A percentile compares a stretch with the other conserved stretches of the same genome.
Evolutionary conservation across 305 asterid genomes (phyloP).

Genomic region (Coffea humblotiana): DNA sequence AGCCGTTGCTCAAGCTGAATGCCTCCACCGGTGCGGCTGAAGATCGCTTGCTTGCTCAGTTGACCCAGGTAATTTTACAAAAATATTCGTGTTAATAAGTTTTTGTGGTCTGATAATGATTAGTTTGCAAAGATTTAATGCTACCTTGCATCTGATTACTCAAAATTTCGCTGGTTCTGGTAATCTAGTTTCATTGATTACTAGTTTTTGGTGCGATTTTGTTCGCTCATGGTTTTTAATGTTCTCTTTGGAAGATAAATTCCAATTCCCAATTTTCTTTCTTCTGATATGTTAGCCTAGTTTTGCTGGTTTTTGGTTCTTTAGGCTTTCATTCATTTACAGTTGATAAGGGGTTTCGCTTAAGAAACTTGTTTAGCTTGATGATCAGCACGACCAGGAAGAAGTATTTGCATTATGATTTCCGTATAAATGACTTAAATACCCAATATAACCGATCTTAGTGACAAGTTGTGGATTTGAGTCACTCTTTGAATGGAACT

Average conservation of each 20-base stretch:
- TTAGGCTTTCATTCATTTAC: not conserved
- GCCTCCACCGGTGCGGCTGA: conserved; percentile 71
- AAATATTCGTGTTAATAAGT: not conserved
- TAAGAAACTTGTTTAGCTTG: not conserved
- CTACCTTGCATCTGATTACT: not conserved
- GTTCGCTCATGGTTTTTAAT: not conserved
- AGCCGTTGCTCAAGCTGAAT: conserved; percentile 83
- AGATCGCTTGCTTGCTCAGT: conserved; percentile 74
- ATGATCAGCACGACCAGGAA: not conserved
- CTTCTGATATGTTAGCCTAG: not conserved
- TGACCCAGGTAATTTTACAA: conserved; percentile 59
- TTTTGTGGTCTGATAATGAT: not conserved
- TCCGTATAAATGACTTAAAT: not conserved
- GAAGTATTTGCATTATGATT: not conserved
- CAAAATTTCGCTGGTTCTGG: not conserved
- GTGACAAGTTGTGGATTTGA: not conserved
- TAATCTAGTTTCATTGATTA: not conserved
- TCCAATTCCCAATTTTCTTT: not conserved
- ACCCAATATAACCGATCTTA: not conserved
- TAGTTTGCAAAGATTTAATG: not conserved
- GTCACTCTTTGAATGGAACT: not conserved
- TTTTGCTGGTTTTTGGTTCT: not conserved
- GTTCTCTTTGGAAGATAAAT: not conserved
- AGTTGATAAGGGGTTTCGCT: not conserved
- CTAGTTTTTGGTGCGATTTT: not conserved